A percentile compares a stretch with the other conserved stretches of the same genome.
These are phyloP conservation scores for Nephelium lappaceum DNA, from an alignment of 345 rosid genomes.

Conservation along the genomic window DNA sequence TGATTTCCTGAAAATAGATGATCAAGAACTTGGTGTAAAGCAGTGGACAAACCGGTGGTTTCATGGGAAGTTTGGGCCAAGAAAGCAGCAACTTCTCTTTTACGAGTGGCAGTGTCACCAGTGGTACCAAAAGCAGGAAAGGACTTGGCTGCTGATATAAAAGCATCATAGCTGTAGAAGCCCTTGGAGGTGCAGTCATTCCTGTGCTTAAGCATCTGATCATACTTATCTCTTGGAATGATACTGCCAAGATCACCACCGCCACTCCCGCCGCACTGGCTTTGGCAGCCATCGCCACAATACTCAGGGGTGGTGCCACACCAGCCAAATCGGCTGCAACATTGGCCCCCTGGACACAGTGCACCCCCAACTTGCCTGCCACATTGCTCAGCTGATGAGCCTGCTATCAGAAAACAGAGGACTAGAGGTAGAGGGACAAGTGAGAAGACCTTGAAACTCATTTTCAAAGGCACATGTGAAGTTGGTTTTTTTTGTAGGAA, in stretches of 20 bases:
- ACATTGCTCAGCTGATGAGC: conserved; percentile 49
- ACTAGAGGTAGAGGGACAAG: conserved; percentile 22
- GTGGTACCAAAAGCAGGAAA: conserved; percentile 50
- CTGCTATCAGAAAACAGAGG: not conserved
- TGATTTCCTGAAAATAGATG: too few species aligned
- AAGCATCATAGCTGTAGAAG: conserved; percentile 70
- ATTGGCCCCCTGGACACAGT: conserved; percentile 48
- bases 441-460: conserved; percentile 12
- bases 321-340: conserved; percentile 55
- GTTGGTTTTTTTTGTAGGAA: not conserved
- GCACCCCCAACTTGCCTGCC: conserved; percentile 58
- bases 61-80: conserved; percentile 73
- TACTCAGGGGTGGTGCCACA: conserved; percentile 45
- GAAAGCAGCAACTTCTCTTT: conserved; percentile 67
- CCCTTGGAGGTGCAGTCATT: conserved; percentile 59
- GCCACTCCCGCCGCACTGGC: conserved; percentile 45
- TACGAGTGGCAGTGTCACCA: conserved; percentile 38
- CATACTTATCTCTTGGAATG: conserved; percentile 42
- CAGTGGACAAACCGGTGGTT: conserved; percentile 43
- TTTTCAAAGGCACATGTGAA: not conserved
- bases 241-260: conserved; percentile 29
- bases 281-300: conserved; percentile 59
- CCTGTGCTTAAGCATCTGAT: conserved; percentile 54
- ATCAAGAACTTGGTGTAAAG: not conserved
- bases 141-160: conserved; percentile 53